These are phyloP conservation scores for Parvularia atlantis DNA, from an alignment of 78 protist species.

Conservation along the genomic window DNA sequence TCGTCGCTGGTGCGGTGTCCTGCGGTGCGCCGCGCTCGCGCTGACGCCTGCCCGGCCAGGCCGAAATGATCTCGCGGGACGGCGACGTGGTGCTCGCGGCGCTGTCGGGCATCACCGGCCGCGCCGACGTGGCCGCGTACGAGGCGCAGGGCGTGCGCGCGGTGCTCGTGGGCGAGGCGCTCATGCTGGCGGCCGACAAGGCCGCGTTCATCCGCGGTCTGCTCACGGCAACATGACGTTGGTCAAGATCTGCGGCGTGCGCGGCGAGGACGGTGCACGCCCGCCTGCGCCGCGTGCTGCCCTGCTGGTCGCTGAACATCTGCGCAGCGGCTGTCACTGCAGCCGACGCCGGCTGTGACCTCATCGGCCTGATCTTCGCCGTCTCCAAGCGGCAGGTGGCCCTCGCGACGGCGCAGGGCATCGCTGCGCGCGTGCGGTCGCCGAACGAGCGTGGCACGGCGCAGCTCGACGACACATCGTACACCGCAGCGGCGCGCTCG, in stretches of 20 bases:
- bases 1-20: too few species aligned
- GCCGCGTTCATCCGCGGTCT: background rate
- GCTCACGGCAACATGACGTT: background rate
- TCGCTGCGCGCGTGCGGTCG: slow-evolving; percentile 6
- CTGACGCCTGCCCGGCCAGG: too few species aligned
- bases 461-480: too few species aligned
- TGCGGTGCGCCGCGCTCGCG: too few species aligned
- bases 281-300: slow-evolving; percentile 3
- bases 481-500: background rate
- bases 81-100: background rate
- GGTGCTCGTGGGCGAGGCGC: slow-evolving; percentile 53
- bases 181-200: slow-evolving; percentile 34
- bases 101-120: slow-evolving; percentile 23
- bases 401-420: background rate
- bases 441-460: too few species aligned
- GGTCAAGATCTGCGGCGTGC: slow-evolving; percentile 44
- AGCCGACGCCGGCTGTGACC: slow-evolving; percentile 26
- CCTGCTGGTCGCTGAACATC: too few species aligned
- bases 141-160: slow-evolving; percentile 5
- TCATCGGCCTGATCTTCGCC: slow-evolving; percentile 34
- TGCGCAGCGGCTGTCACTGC: slow-evolving; percentile 11
- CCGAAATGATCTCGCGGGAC: too few species aligned
- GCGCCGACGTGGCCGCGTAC: slow-evolving; percentile 16
- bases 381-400: slow-evolving; percentile 15
- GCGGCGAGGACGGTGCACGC: background rate